phyloP scores from a whole-genome alignment of 2,329 filamentous ascomycete species.

The Penicillium sp. region DNA sequence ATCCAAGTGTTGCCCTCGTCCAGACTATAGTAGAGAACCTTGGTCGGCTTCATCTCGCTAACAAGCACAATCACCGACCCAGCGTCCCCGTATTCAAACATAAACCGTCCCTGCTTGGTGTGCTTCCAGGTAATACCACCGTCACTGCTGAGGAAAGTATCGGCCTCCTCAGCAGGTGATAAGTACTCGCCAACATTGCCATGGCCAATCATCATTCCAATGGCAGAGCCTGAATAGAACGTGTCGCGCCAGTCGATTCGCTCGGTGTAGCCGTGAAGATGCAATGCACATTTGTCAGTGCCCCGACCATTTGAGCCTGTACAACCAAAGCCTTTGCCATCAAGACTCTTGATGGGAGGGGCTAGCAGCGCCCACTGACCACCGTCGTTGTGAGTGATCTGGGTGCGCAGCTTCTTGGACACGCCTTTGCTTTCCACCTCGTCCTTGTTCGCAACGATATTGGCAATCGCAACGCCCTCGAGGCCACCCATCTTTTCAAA shows the following conservation, averaged over 20 bases:
- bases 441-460: conserved; percentile 70
- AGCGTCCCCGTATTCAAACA: conserved; percentile 94
- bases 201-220: conserved; percentile 83
- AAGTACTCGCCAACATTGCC: conserved; percentile 82
- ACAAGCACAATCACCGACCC: conserved; percentile 89
- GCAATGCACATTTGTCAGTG: conserved; percentile 67
- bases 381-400: conserved; percentile 95
- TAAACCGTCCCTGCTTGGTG: conserved; percentile 79
- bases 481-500: conserved; percentile 93
- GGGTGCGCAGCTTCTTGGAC: conserved; percentile 75
- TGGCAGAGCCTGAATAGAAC: conserved; percentile 79
- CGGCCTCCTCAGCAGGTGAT: conserved; percentile 61
- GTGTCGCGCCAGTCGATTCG: conserved; percentile 73
- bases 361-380: conserved; percentile 74
- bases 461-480: conserved; percentile 84
- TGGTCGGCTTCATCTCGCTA: conserved; percentile 61
- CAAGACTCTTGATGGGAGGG: conserved; percentile 64
- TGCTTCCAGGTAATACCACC: conserved; percentile 84
- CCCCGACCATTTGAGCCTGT: conserved; percentile 49
- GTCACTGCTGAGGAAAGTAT: conserved; percentile 87
- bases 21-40: conserved; percentile 65
- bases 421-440: conserved; percentile 56
- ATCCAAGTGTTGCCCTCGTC: conserved; percentile 78
- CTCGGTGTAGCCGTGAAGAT: conserved; percentile 95
- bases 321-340: conserved; percentile 68